Percentiles rank a stretch among this genome's conserved stretches.
These are phyloP conservation scores for Haematococcus sp. DNA, from an alignment of 139 green algal genomes.

Conservation along the genomic window DNA sequence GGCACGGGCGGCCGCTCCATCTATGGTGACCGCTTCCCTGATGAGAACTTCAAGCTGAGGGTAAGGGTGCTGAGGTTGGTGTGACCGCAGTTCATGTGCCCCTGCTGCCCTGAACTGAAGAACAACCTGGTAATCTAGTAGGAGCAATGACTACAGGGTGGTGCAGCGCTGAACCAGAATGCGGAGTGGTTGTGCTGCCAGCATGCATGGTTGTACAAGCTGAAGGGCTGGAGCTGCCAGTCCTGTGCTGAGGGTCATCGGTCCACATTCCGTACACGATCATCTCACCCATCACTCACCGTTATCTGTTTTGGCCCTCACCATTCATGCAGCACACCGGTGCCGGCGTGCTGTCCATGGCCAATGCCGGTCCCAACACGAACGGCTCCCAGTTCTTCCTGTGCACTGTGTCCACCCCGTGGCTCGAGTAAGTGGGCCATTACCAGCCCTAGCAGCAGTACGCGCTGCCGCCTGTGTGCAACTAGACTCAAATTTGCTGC, in stretches of 20 bases:
- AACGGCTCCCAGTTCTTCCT: constrained; percentile 77
- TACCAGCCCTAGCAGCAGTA: neutral
- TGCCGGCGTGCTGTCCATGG: constrained; percentile 73
- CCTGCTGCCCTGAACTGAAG: no score
- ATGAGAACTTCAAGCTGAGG: constrained; percentile 28
- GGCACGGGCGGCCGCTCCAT: constrained; percentile 69
- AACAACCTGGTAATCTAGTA: neutral
- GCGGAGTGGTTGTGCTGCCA: no score
- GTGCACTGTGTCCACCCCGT: constrained; percentile 65
- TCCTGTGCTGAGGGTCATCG: no score
- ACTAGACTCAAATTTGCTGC: neutral
- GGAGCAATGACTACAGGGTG: neutral
- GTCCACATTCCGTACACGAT: no score
- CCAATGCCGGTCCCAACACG: constrained; percentile 55
- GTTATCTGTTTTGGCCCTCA: no score
- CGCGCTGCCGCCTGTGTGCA: neutral
- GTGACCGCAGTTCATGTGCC: no score
- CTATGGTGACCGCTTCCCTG: constrained; percentile 36
- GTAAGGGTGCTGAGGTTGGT: no score
- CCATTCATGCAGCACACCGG: constrained; percentile 1
- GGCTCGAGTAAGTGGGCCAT: constrained; percentile 50
- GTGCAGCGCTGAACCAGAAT: no score
- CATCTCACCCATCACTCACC: no score
- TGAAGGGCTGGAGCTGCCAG: no score
- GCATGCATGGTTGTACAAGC: no score